Percentiles rank a stretch among this genome's conserved stretches.
Conservation (phyloP, 1,139 yeast genomes). For the Candida tetrigidarum region DNA sequence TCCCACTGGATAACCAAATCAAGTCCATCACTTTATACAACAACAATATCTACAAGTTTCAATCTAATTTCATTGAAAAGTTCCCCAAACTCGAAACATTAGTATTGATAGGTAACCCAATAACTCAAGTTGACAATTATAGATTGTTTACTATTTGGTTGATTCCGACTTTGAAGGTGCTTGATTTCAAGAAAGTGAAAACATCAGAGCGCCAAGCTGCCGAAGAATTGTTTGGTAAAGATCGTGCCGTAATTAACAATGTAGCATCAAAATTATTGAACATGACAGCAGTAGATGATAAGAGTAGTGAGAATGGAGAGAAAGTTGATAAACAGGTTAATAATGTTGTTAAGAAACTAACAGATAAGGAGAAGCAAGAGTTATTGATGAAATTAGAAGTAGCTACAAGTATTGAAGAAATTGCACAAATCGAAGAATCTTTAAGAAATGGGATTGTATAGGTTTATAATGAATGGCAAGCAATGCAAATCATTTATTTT, state of each 20-base stretch:
- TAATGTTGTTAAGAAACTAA: slow-evolving; percentile 40
- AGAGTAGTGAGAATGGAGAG: no score
- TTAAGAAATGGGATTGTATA: slow-evolving; percentile 13
- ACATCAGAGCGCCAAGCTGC: slow-evolving; percentile 55
- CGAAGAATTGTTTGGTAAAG: slow-evolving; percentile 46
- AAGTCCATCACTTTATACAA: slow-evolving; percentile 53
- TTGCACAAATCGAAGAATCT: slow-evolving; percentile 63
- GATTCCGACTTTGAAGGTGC: slow-evolving; percentile 60
- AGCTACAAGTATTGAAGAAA: slow-evolving; percentile 75
- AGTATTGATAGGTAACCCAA: slow-evolving; percentile 64
- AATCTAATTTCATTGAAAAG: slow-evolving; percentile 36
- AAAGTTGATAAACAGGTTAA: slow-evolving; percentile 13
- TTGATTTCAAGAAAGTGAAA: slow-evolving; percentile 71
- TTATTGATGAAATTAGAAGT: slow-evolving; percentile 57
- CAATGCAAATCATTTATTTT: no score
- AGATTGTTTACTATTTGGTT: slow-evolving; percentile 63
- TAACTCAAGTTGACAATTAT: slow-evolving; percentile 57
- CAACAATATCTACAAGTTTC: slow-evolving; percentile 44
- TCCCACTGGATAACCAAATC: slow-evolving; percentile 33
- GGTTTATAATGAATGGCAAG: neutral
- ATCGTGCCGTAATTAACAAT: slow-evolving; percentile 15
- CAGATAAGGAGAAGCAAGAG: slow-evolving; percentile 54
- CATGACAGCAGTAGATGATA: no score
- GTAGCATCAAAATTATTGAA: slow-evolving; percentile 15
- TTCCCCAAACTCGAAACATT: slow-evolving; percentile 50